These are phyloP conservation scores for Pisolithus microcarpus DNA, from an alignment of 768 basidiomycete genomes.

Conservation along the genomic window DNA sequence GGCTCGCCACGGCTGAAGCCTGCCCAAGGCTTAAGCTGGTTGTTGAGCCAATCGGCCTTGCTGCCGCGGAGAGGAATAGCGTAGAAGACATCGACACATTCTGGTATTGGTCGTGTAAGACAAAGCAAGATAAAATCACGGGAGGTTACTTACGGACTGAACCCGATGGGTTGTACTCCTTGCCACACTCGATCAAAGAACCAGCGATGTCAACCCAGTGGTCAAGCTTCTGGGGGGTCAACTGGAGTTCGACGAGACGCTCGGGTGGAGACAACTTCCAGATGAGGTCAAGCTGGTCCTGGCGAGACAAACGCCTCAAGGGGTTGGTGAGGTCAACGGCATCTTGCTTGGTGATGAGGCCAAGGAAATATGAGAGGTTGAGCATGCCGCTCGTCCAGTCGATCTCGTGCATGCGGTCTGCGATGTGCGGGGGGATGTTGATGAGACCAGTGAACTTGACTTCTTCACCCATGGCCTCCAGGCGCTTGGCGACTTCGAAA, in stretches of 20 bases:
- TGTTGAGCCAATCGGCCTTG: conserved; percentile 11
- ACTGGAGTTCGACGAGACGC: conserved; percentile 22
- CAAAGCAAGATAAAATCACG: not conserved
- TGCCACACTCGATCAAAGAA: conserved; percentile 27
- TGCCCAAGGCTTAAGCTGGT: conserved; percentile 12
- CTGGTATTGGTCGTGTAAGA: not conserved
- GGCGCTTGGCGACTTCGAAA: conserved; percentile 29
- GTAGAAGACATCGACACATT: conserved; percentile 19
- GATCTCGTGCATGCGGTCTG: conserved; percentile 37
- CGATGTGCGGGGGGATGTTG: conserved; percentile 32
- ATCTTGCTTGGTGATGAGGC: conserved; percentile 24
- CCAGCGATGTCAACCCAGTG: conserved; percentile 27
- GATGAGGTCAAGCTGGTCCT: conserved; percentile 19
- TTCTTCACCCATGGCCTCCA: conserved; percentile 22
- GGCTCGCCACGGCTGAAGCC: conserved; percentile 10
- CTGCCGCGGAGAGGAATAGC: conserved; percentile 14
- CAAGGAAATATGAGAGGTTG: conserved; percentile 36
- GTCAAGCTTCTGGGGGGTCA: conserved; percentile 18
- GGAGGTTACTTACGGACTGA: conserved; percentile 20
- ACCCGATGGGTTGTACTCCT: conserved; percentile 17
- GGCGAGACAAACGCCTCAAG: conserved; percentile 14
- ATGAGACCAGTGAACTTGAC: conserved; percentile 30
- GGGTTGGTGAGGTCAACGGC: conserved; percentile 15
- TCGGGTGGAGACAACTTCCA: conserved; percentile 24
- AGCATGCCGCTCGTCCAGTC: conserved; percentile 35